These are phyloP conservation scores for Ophiostoma populinum DNA, from an alignment of 2,329 filamentous ascomycete species.

Conservation along the genomic window DNA sequence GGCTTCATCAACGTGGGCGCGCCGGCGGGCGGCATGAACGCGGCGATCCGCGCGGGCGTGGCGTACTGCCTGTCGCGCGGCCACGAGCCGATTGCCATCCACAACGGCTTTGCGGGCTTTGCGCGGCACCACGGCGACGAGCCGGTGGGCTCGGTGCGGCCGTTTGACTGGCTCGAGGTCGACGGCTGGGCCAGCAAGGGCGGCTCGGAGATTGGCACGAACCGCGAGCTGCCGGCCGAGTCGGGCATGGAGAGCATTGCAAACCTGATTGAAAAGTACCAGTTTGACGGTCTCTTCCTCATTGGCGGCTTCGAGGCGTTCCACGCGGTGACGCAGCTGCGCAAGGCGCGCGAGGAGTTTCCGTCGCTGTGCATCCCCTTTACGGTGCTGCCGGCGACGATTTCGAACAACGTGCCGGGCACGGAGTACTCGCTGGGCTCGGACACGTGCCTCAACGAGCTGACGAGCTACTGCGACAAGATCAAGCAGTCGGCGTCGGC, in stretches of 20 bases:
- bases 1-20: conserved; percentile 95
- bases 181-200: conserved; percentile 93
- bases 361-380: conserved; percentile 85
- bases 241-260: conserved; percentile 70
- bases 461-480: conserved; percentile 90
- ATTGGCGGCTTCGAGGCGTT: conserved; percentile 95
- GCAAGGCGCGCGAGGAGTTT: conserved; percentile 61
- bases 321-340: conserved; percentile 75
- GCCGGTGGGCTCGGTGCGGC: conserved; percentile 65
- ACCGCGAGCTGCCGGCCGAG: conserved; percentile 78
- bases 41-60: conserved; percentile 80
- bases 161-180: conserved; percentile 83
- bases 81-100: conserved; percentile 82
- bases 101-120: conserved; percentile 93
- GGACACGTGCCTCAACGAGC: conserved; percentile 88
- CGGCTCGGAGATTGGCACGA: conserved; percentile 94
- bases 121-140: conserved; percentile 76
- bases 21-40: conserved; percentile 95
- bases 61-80: conserved; percentile 83
- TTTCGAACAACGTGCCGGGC: conserved; percentile 95
- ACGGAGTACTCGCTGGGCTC: conserved; percentile 95
- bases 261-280: conserved; percentile 66
- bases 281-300: conserved; percentile 81
- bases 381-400: conserved; percentile 81
- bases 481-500: conserved; percentile 95